Conservation (phyloP, 352 stramenopile genomes). For the Phytophthora quininea region DNA sequence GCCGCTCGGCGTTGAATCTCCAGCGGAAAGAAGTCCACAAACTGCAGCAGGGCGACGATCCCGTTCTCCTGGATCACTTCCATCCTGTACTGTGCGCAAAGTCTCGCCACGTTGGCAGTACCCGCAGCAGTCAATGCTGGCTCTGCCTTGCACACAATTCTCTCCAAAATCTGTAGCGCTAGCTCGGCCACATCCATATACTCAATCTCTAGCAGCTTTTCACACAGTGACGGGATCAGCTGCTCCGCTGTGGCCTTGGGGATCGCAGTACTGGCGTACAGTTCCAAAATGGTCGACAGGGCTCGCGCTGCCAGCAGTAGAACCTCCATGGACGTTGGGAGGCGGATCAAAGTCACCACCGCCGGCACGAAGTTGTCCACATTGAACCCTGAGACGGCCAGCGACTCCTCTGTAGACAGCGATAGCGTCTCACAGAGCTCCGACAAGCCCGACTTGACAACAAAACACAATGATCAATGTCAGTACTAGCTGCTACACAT, state of each 20-base stretch:
- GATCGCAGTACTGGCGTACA: constrained; percentile 50
- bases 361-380: constrained; percentile 64
- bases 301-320: constrained; percentile 62
- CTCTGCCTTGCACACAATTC: constrained; percentile 48
- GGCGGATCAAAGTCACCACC: constrained; percentile 45
- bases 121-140: background rate
- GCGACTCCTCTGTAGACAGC: constrained; percentile 68
- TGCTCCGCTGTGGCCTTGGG: constrained; percentile 49
- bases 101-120: constrained; percentile 9
- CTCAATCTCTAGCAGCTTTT: constrained; percentile 78
- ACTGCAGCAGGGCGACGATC: constrained; percentile 75
- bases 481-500: constrained; percentile 7
- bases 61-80: constrained; percentile 64
- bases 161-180: constrained; percentile 70
- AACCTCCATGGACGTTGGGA: constrained; percentile 63
- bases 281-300: constrained; percentile 61
- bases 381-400: constrained; percentile 68
- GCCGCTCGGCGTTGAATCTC: constrained; percentile 73
- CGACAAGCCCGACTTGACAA: constrained; percentile 42
- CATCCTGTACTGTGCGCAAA: constrained; percentile 43
- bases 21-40: constrained; percentile 82
- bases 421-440: constrained; percentile 76
- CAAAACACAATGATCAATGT: constrained; percentile 5
- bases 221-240: constrained; percentile 65
- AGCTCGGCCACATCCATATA: constrained; percentile 86